Conservation (phyloP, 169 alveolate species). For the Eimeria necatrix region DNA sequence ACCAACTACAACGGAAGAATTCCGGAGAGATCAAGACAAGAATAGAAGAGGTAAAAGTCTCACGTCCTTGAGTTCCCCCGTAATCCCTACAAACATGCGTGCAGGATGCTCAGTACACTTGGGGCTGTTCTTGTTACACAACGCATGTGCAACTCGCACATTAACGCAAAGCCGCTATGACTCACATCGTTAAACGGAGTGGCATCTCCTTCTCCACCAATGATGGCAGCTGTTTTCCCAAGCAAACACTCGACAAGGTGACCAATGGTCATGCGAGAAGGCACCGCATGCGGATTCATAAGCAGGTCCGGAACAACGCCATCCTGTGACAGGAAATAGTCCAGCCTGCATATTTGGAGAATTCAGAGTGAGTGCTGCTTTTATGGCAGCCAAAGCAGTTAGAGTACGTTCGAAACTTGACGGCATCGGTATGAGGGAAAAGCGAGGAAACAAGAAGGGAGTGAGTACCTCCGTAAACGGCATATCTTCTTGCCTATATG, state of each 20-base stretch:
- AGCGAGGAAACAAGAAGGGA: background rate
- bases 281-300: slow-evolving; percentile 99
- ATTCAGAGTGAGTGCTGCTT: background rate
- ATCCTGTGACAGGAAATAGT: slow-evolving; percentile 64
- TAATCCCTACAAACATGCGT: background rate
- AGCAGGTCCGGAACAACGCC: slow-evolving; percentile 99
- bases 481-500: slow-evolving; percentile 98
- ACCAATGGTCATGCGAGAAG: slow-evolving; percentile 99
- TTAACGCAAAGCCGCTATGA: too few relatives aligned
- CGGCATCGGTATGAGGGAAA: background rate
- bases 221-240: slow-evolving; percentile 98
- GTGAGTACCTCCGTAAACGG: slow-evolving; percentile 95
- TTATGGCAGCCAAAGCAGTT: background rate
- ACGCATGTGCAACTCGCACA: too few relatives aligned
- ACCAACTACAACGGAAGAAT: background rate
- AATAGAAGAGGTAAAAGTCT: too few relatives aligned
- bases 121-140: background rate
- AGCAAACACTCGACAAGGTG: slow-evolving; percentile 99
- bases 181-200: slow-evolving; percentile 98
- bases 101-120: background rate
- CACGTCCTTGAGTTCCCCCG: too few relatives aligned
- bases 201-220: slow-evolving; percentile 99
- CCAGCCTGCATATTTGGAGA: background rate
- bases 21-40: background rate
- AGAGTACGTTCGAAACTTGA: background rate